Conservation (phyloP, 2,329 filamentous ascomycete species). For the Ustilaginoidea virens region DNA sequence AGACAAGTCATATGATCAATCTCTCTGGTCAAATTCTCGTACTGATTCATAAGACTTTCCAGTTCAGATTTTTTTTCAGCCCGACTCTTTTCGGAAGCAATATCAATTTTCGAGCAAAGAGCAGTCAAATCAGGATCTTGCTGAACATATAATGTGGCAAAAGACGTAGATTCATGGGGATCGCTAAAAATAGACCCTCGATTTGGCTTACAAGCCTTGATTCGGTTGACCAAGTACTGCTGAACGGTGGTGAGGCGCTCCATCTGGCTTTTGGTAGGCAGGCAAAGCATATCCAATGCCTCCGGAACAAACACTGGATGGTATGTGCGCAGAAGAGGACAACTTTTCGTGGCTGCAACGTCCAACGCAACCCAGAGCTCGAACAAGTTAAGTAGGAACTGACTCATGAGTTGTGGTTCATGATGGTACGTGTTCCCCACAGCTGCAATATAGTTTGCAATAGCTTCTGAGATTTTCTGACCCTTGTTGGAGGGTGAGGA, state of each 20-base stretch:
- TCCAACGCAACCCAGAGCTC: constrained; percentile 8
- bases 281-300: constrained; percentile 2
- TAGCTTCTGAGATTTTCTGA: not conserved
- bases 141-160: constrained; percentile 2
- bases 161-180: not conserved
- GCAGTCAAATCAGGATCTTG: not conserved
- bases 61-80: constrained; percentile 3
- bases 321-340: constrained; percentile 3
- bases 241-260: constrained; percentile 2
- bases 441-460: not conserved
- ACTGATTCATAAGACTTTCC: constrained; percentile 1
- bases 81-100: not conserved
- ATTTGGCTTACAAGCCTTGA: not conserved
- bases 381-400: constrained; percentile 6
- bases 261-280: constrained; percentile 1
- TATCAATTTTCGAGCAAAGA: not conserved
- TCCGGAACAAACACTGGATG: constrained; percentile 2
- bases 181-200: constrained; percentile 1
- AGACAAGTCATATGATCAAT: constrained; percentile 5
- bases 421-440: not conserved
- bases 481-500: not conserved
- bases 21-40: constrained; percentile 7
- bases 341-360: constrained; percentile 1
- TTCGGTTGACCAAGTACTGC: constrained; percentile 2
- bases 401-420: constrained; percentile 2